Percentiles rank a stretch among this genome's conserved stretches.
Evolutionary conservation across 2,329 filamentous ascomycete genomes (phyloP).

Genomic region (Sphaceloma murrayae): DNA sequence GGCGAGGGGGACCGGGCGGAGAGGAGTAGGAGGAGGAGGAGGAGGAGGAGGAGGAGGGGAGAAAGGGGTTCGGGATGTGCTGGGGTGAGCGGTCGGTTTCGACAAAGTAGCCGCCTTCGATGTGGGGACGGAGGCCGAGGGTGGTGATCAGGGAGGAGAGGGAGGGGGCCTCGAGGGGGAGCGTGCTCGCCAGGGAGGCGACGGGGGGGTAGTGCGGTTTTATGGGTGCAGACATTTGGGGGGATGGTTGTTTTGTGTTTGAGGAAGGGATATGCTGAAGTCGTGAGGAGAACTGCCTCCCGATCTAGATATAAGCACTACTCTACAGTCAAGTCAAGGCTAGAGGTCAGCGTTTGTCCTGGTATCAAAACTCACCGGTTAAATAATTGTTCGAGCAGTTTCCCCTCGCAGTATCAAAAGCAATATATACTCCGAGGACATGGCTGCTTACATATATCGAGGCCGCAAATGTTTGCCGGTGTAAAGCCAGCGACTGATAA

Average conservation of each 20-base stretch:
- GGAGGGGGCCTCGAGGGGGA: slow-evolving; percentile 26
- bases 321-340: no score
- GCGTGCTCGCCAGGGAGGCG: slow-evolving; percentile 17
- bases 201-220: slow-evolving; percentile 22
- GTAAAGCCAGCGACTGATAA: no score
- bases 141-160: slow-evolving; percentile 34
- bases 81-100: slow-evolving; percentile 50
- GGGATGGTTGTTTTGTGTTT: slow-evolving; percentile 16
- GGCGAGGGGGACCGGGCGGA: slow-evolving; percentile 30
- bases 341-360: no score
- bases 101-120: slow-evolving; percentile 56
- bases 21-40: slow-evolving; percentile 29
- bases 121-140: slow-evolving; percentile 46
- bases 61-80: slow-evolving; percentile 48
- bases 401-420: no score
- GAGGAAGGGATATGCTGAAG: neutral
- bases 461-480: no score
- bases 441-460: no score
- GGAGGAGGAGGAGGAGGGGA: slow-evolving; percentile 15
- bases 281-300: neutral
- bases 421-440: no score
- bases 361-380: no score
- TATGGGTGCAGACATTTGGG: slow-evolving; percentile 20
- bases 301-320: no score
- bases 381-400: no score